A percentile compares a stretch with the other conserved stretches of the same genome.
These are phyloP conservation scores for Vaccinium vitisidaea DNA, from an alignment of 148 eudicot genomes.

Conservation along the genomic window DNA sequence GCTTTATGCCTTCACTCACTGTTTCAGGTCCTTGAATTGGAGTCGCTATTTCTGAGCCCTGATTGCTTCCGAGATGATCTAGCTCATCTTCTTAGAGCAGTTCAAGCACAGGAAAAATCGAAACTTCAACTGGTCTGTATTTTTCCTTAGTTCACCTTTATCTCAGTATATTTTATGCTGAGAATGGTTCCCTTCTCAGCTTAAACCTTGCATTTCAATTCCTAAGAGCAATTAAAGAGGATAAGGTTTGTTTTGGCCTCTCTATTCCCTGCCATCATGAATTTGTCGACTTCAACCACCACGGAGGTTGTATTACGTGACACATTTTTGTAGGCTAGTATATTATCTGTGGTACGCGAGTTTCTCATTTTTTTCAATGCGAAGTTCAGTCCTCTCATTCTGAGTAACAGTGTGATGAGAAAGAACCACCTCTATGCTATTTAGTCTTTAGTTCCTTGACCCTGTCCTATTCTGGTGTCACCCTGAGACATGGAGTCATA, in stretches of 20 bases:
- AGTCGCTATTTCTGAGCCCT: constrained; percentile 70
- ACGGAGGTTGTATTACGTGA: not conserved
- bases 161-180: not conserved
- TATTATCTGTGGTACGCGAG: not conserved
- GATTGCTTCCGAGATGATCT: constrained; percentile 76
- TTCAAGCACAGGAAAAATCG: constrained; percentile 84
- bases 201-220: not conserved
- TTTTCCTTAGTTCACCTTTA: not conserved
- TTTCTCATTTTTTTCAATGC: not conserved
- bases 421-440: not conserved
- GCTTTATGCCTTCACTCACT: constrained; percentile 15
- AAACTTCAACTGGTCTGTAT: constrained; percentile 73
- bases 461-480: not conserved
- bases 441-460: constrained; percentile 4
- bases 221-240: not conserved
- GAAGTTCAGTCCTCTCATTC: not conserved
- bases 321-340: not conserved
- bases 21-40: constrained; percentile 75
- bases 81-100: constrained; percentile 61
- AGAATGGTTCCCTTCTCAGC: not conserved
- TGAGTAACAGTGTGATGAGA: not conserved
- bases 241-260: not conserved
- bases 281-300: not conserved
- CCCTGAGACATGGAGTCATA: not conserved
- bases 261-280: not conserved